Conservation (phyloP, 2,329 filamentous ascomycete species). For the Xylaria sp. region DNA sequence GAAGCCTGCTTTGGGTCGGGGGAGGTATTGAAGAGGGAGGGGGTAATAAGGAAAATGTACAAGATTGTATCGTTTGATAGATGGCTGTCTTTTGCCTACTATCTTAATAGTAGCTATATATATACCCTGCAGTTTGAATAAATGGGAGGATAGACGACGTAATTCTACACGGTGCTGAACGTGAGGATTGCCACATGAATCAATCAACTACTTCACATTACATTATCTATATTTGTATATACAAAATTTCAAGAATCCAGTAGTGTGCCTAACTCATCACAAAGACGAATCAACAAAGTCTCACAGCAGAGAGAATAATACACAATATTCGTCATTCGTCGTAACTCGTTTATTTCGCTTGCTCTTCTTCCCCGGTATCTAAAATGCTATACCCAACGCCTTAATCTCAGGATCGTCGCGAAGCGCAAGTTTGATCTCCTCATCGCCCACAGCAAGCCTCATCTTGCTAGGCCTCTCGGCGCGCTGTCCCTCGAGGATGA, state of each 20-base stretch:
- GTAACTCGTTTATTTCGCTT: slow-evolving; percentile 9
- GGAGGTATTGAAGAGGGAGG: slow-evolving; percentile 70
- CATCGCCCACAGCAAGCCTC: slow-evolving; percentile 85
- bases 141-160: not conserved
- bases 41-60: not conserved
- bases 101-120: not conserved
- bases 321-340: slow-evolving; percentile 3
- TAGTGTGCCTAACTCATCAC: not conserved
- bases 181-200: not conserved
- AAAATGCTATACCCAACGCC: slow-evolving; percentile 73
- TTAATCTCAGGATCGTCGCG: slow-evolving; percentile 89
- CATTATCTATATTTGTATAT: slow-evolving; percentile 14
- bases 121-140: slow-evolving; percentile 5
- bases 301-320: slow-evolving; percentile 5
- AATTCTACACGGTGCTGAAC: not conserved
- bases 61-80: slow-evolving; percentile 13
- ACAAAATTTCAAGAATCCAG: slow-evolving; percentile 1
- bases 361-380: slow-evolving; percentile 18
- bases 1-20: slow-evolving; percentile 82
- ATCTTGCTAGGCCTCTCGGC: slow-evolving; percentile 90
- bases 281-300: not conserved
- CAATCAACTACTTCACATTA: not conserved
- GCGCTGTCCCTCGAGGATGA: slow-evolving; percentile 82
- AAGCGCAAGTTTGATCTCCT: slow-evolving; percentile 89
- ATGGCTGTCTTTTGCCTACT: not conserved